These are phyloP conservation scores for Fusarium dimerum DNA, from an alignment of 2,329 filamentous ascomycete species.

Conservation along the genomic window DNA sequence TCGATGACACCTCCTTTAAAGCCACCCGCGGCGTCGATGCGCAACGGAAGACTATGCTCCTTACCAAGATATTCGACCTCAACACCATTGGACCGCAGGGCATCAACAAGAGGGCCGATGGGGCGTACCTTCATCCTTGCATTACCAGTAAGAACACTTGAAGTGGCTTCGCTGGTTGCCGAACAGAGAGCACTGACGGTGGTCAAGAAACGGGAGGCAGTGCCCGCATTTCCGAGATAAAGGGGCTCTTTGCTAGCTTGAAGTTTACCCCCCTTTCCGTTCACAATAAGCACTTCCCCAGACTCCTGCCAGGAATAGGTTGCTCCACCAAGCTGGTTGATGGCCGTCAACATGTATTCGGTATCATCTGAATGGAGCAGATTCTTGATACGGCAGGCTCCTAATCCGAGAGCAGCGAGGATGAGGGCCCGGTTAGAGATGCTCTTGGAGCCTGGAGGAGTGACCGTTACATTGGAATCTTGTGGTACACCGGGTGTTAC, in stretches of 20 bases:
- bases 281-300: conserved; percentile 86
- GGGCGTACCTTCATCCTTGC: conserved; percentile 94
- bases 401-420: conserved; percentile 86
- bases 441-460: conserved; percentile 93
- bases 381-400: conserved; percentile 86
- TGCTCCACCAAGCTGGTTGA: conserved; percentile 80
- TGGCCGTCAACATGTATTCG: conserved; percentile 94
- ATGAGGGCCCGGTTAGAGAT: conserved; percentile 95
- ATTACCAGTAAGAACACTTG: conserved; percentile 88
- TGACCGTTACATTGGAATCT: conserved; percentile 70
- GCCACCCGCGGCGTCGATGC: conserved; percentile 78
- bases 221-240: conserved; percentile 95
- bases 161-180: conserved; percentile 57
- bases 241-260: conserved; percentile 74
- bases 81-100: conserved; percentile 84
- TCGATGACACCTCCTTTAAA: conserved; percentile 87
- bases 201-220: conserved; percentile 91
- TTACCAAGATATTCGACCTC: conserved; percentile 82
- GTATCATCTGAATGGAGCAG: conserved; percentile 95
- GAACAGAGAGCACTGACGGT: conserved; percentile 85
- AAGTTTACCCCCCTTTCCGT: conserved; percentile 86
- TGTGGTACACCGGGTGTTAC: conserved; percentile 72
- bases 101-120: conserved; percentile 90
- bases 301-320: conserved; percentile 93
- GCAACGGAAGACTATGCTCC: conserved; percentile 79